Evolutionary conservation across 2,329 filamentous ascomycete genomes (phyloP), one percentile per base, ranked within the genome.

Genomic region (Stemphylium beticola): DNA sequence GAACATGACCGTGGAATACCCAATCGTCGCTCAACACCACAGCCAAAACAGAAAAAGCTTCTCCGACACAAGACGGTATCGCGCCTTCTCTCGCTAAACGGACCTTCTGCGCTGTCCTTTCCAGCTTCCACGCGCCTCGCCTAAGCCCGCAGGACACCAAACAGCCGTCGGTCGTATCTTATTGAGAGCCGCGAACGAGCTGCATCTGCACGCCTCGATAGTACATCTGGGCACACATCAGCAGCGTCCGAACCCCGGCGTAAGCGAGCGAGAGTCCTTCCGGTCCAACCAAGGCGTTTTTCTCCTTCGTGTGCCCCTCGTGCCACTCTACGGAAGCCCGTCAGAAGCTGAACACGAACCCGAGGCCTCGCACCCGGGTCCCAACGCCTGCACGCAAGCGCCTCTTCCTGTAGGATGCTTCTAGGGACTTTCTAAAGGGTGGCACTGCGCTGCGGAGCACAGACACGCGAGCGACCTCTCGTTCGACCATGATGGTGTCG

Each of bases 321-420:
- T 51, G 46, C 47, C 32, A 47, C 49, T 24, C 14, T 41, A 40
- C 51, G 33, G 42, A 44, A 44, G 31, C 42, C 44, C 44, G 33
- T 54, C 33, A 49, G 45, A 37, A 49, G 47, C 49, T 45, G 48
- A 49, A 55, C 40, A 54, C 49, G 56, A 59, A 61, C 58, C 58
- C 58, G 55, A 56, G 52, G 49, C 58, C 58, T 59, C 45, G 58
- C 58, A 56, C 58, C 43, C 53, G 58, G 58, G 58, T 59, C 49
- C 14, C 39, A 39, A 51, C 41, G 51, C 45, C 45, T 45, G 52
- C 40, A 55, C 40, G 37, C 38, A 49, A 49, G 47, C 45, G 45
- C 45, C 49, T 38, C 47, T 29, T 53, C 39, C 47, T 48, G 43
- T 57, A 26, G 33, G 33, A 54, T 44, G 39, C 49, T 54, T 47